These are phyloP conservation scores for Thermomucor indicae-seudaticae DNA, from an alignment of 371 early-diverging fungal genomes.

Conservation along the genomic window DNA sequence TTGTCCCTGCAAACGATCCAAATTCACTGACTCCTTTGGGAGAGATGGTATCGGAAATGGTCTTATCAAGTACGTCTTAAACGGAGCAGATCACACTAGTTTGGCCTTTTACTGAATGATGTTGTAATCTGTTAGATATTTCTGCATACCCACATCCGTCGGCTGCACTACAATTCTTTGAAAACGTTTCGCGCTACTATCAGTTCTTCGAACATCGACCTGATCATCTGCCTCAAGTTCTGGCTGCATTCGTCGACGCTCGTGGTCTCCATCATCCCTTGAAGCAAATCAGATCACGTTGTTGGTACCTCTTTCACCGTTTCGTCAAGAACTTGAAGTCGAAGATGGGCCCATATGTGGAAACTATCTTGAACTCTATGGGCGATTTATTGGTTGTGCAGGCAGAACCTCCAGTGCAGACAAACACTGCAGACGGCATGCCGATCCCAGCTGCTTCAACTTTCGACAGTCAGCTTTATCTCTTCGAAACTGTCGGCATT, in stretches of 20 bases:
- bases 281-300: constrained; percentile 69
- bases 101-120: neutral
- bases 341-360: constrained; percentile 60
- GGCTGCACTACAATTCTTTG: constrained; percentile 72
- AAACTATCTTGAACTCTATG: constrained; percentile 63
- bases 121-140: constrained; percentile 40
- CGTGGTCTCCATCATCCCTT: constrained; percentile 79
- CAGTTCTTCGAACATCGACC: constrained; percentile 71
- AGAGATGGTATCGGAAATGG: constrained; percentile 70
- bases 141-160: constrained; percentile 81
- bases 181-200: constrained; percentile 70
- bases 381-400: constrained; percentile 70
- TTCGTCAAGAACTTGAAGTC: constrained; percentile 75
- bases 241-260: constrained; percentile 74
- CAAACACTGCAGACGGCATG: constrained; percentile 42
- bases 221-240: constrained; percentile 64
- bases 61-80: constrained; percentile 35
- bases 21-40: constrained; percentile 59
- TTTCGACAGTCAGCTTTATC: constrained; percentile 84
- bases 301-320: constrained; percentile 88
- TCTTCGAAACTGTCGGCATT: constrained; percentile 90
- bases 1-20: constrained; percentile 46
- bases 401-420: constrained; percentile 55
- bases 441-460: constrained; percentile 48
- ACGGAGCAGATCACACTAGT: neutral